These are phyloP conservation scores for Brachypodium distachyon DNA, from an alignment of 202 grass and related monocot genomes.

Conservation along the genomic window DNA sequence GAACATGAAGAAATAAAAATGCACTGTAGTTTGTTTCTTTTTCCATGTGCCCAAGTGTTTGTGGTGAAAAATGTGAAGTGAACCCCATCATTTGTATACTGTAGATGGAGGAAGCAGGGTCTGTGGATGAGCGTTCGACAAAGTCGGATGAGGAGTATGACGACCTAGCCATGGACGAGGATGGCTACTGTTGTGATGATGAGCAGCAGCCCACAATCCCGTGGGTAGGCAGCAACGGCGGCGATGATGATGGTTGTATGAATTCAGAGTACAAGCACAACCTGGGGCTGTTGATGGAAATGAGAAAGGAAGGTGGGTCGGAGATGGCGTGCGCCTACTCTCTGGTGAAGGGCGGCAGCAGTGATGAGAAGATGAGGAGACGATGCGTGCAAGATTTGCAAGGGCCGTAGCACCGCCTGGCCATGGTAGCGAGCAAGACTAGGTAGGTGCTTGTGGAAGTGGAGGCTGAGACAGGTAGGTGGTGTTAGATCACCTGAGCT, in stretches of 20 bases:
- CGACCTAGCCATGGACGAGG: constrained; percentile 59
- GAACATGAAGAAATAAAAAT: too few relatives aligned
- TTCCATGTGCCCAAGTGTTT: background rate
- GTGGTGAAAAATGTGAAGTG: too few relatives aligned
- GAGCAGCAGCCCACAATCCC: background rate
- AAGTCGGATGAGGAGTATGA: constrained; percentile 87
- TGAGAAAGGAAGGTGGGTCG: constrained; percentile 4
- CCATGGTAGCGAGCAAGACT: background rate
- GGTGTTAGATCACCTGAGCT: too few relatives aligned
- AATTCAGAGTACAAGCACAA: constrained; percentile 14
- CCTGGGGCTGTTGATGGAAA: constrained; percentile 35
- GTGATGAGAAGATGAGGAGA: background rate
- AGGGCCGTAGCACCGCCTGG: background rate
- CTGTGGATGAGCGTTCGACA: constrained; percentile 71
- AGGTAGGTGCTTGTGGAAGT: background rate
- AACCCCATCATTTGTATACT: too few relatives aligned
- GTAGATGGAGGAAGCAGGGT: constrained; percentile 65
- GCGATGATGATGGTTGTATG: background rate
- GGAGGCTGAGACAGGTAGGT: background rate
- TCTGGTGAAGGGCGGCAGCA: background rate
- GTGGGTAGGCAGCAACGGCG: background rate
- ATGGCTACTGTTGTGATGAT: constrained; percentile 43
- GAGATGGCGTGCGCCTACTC: background rate
- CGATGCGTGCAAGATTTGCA: background rate
- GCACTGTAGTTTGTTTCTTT: background rate